Evolutionary conservation across 176 grass and related monocot genomes (phyloP), one percentile per base, ranked within the genome.

Genomic region (Urochloa ruziziensis): DNA sequence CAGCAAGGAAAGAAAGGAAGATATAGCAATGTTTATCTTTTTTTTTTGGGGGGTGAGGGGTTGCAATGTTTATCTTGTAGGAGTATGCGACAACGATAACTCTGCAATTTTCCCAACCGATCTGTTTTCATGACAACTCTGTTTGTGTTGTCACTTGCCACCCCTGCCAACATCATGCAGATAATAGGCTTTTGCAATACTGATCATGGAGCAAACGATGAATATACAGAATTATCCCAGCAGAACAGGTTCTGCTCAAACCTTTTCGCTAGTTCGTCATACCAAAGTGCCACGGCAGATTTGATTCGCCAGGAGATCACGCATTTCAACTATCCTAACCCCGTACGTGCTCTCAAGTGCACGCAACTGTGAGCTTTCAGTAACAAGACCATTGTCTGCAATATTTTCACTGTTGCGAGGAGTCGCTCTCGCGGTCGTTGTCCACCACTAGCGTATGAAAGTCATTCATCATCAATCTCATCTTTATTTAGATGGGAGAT

Each of bases 351-450:
- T 53, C 19, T 5, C 51, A 2, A 23, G 2, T 53, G 51, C 51
- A 53, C 18, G 51, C 51, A 2, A 53, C 19, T 53, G 16, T 51
- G 46, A 53, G 4, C 0, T 5, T 29, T 32, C 7, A 47, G 44
- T 30, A 19, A 51, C 8, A 7, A 73, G 18, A 17, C 17, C 47
- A 21, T 21, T 56, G 6, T 21, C 28, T 53, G 72, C 33, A 61
- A 37, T 21, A 53, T 56, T 67, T 80, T 10, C 68, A 56, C 21
- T 57, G 11, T 33, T 33, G 59, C 28, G 36, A 48, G 28, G 23
- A 68, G 78, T 82, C 60, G 49, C 70, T 67, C 29, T 75, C 48
- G 29, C 18, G 24, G 34, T 88, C 44, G 10, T 25, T 32, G 46
- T 62, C 80, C 65, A 71, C 18, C 53, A 81, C 7, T 28, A 67